A percentile compares a stretch with the other conserved stretches of the same genome.
Conservation (phyloP, 805 yeast species). For the Kuraishia piskuri region DNA sequence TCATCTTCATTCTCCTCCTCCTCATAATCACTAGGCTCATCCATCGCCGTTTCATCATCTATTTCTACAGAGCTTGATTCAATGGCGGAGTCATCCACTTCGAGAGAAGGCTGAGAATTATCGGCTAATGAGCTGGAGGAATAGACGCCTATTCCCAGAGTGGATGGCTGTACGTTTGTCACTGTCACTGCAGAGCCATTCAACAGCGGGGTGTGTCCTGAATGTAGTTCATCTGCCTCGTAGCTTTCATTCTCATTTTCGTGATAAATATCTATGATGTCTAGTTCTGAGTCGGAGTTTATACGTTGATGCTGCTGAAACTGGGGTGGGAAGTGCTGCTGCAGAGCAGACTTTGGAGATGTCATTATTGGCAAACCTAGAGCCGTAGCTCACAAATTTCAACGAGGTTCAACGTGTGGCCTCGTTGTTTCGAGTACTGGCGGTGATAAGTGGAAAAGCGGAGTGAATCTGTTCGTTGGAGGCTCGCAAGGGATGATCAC, state of each 20-base stretch:
- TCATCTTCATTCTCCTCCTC: slow-evolving; percentile 5
- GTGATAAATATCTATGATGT: not conserved
- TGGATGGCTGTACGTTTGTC: not conserved
- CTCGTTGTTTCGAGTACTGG: too few species aligned
- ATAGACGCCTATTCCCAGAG: not conserved
- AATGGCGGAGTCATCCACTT: not conserved
- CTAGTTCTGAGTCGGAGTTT: not conserved
- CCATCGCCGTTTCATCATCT: not conserved
- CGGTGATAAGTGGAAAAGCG: too few species aligned
- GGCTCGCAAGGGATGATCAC: not conserved
- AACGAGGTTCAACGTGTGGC: too few species aligned
- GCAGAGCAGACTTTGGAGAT: not conserved
- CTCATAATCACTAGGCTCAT: not conserved
- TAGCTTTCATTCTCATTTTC: not conserved
- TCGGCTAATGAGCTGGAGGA: not conserved
- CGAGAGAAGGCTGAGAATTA: not conserved
- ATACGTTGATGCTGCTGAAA: slow-evolving; percentile 2
- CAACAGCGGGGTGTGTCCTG: not conserved
- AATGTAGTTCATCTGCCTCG: not conserved
- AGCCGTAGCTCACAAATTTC: not conserved
- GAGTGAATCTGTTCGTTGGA: too few species aligned
- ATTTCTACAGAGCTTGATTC: not conserved
- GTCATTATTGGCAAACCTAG: not conserved
- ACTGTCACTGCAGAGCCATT: not conserved
- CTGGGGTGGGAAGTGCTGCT: not conserved